Conservation (phyloP, 768 basidiomycete genomes). For the Baorangia bicolor region DNA sequence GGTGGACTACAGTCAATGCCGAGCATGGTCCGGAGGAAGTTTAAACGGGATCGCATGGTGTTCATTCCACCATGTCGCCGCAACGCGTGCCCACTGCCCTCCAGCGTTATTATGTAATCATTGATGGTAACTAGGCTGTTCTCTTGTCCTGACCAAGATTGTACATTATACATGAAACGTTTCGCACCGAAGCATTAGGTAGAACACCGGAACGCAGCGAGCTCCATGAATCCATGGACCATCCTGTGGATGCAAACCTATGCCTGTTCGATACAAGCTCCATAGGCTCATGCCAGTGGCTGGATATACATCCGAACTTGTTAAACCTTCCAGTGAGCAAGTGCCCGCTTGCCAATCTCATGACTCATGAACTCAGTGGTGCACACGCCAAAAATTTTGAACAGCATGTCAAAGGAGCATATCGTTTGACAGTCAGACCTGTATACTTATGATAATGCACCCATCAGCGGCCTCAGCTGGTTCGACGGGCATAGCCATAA, state of each 20-base stretch:
- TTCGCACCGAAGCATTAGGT: neutral
- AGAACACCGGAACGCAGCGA: neutral
- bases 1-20: neutral
- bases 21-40: neutral
- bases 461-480: no score
- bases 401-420: no score
- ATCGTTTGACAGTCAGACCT: no score
- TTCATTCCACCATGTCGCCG: neutral
- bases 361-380: no score
- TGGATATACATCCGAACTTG: neutral
- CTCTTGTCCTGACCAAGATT: neutral
- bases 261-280: neutral
- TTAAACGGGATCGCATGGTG: no score
- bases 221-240: neutral
- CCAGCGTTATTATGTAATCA: neutral
- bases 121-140: no score
- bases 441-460: no score
- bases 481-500: no score
- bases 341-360: no score
- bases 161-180: neutral
- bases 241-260: neutral
- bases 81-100: neutral
- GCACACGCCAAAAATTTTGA: no score
- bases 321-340: neutral
- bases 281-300: neutral